A percentile compares a stretch with the other conserved stretches of the same genome.
Evolutionary conservation across 306 rosid genomes (phyloP).

Genomic region (Begonia masoniana): DNA sequence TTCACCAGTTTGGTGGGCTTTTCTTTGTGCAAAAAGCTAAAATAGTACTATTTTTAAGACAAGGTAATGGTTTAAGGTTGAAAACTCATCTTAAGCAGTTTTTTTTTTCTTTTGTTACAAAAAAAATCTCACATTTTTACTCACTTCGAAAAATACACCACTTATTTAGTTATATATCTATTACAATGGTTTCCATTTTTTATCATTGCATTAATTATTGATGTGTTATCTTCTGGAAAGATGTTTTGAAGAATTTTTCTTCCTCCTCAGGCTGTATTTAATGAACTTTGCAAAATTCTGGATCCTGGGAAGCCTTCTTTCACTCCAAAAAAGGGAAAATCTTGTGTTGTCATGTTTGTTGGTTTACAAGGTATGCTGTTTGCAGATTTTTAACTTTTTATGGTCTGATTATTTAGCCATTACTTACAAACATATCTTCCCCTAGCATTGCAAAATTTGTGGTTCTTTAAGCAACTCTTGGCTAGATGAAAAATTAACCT

Average conservation of each 20-base stretch:
- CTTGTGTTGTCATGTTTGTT: constrained; percentile 81
- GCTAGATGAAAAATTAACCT: too few species aligned
- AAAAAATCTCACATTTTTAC: too few species aligned
- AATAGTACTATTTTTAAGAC: too few species aligned
- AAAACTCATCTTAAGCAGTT: too few species aligned
- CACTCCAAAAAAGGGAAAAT: constrained; percentile 65
- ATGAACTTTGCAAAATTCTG: constrained; percentile 79
- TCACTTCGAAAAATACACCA: too few species aligned
- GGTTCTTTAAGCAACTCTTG: too few species aligned
- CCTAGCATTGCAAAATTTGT: not conserved
- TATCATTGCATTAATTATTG: not conserved
- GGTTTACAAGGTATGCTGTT: constrained; percentile 65
- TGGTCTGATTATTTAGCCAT: not conserved
- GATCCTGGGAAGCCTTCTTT: constrained; percentile 85
- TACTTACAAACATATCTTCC: not conserved
- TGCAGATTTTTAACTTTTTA: constrained; percentile 1
- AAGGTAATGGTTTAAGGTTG: too few species aligned
- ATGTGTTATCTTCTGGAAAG: constrained; percentile 1
- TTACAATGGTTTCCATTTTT: not conserved
- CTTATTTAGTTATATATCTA: too few species aligned
- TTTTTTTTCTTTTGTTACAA: too few species aligned
- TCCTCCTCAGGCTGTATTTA: constrained; percentile 51
- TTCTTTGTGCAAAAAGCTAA: too few species aligned
- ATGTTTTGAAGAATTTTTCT: constrained; percentile 7
- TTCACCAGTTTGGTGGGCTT: too few species aligned